Evolutionary conservation across 129 eudicot species (phyloP), one percentile per base, ranked within the genome.

Genomic region (Glebionis coronaria): DNA sequence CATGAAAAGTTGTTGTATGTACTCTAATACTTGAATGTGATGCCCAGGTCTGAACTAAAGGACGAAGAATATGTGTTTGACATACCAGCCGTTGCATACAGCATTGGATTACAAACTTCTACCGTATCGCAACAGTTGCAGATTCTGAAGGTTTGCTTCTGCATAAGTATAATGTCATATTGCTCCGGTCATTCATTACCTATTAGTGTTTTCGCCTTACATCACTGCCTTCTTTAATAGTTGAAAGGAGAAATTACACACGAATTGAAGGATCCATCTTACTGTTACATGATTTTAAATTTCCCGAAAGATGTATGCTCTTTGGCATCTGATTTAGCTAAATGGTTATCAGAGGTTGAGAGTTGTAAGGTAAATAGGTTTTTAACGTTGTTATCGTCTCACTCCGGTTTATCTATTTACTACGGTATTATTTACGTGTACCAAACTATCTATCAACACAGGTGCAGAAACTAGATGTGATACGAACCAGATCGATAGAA

Each of bases 261-360:
- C 14, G 98, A 93, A 42, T 62, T 93, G 76, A 93, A 93, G 86
- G 98, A 93, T 84, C 90, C 81, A 73, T 96, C 92, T 49, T 93
- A 75, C 65, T 93, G 95, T 76, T 93, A 88, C 76, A 77, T 29
- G 47, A 68, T 93, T 18, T 56, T 76, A 70, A 72, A 84, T 44
- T 70, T 74, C 58, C 98, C 96, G 2, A 73, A 76, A 61, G 98
- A 92, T 78, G 61, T 88, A 55, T 86, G 96, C 69, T 76, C 92
- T 70, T 85, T 92, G 38, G 81, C 98, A 49, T 71, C 84, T 51
- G 82, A 81, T 35, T 77, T 88, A 31, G 81, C 90, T 19, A 84
- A 86, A 81, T 92, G 98, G 98, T 78, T 92, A 62, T 85, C 85
- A 25, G 95, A 92, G 70, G 80, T 92, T 63, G 96, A 92, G 80